These are phyloP conservation scores for Suillus variegatus DNA, from an alignment of 768 basidiomycete genomes.

Conservation along the genomic window DNA sequence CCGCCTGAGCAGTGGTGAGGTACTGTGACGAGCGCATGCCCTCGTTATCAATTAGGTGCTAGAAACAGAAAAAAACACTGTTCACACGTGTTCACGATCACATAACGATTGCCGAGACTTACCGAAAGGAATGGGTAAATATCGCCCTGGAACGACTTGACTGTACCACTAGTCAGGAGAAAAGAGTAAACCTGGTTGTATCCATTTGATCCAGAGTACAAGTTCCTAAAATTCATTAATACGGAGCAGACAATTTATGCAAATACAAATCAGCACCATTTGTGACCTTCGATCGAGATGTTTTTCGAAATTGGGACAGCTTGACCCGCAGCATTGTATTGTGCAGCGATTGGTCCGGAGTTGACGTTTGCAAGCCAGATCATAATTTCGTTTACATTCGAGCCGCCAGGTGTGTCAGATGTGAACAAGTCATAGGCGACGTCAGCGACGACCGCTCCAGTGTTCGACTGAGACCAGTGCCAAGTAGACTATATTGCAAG, in stretches of 20 bases:
- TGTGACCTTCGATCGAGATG: slow-evolving; percentile 48
- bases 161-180: slow-evolving; percentile 37
- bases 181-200: slow-evolving; percentile 54
- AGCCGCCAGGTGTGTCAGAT: slow-evolving; percentile 48
- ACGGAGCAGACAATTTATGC: background rate
- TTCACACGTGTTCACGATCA: background rate
- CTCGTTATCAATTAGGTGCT: slow-evolving; percentile 54
- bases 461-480: slow-evolving; percentile 53
- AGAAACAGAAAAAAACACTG: background rate
- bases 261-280: slow-evolving; percentile 41
- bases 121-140: slow-evolving; percentile 54
- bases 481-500: slow-evolving; percentile 44
- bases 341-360: slow-evolving; percentile 58
- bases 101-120: background rate
- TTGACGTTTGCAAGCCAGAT: slow-evolving; percentile 64
- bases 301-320: slow-evolving; percentile 44
- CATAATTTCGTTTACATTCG: slow-evolving; percentile 54
- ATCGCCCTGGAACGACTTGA: slow-evolving; percentile 56
- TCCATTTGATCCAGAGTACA: slow-evolving; percentile 57
- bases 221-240: slow-evolving; percentile 40
- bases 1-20: slow-evolving; percentile 59
- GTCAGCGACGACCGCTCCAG: slow-evolving; percentile 50
- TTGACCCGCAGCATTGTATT: slow-evolving; percentile 47
- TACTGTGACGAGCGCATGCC: slow-evolving; percentile 53
- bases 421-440: slow-evolving; percentile 71